Evolutionary conservation across 805 yeast genomes (phyloP).

Genomic region (Ogataea zsoltii): DNA sequence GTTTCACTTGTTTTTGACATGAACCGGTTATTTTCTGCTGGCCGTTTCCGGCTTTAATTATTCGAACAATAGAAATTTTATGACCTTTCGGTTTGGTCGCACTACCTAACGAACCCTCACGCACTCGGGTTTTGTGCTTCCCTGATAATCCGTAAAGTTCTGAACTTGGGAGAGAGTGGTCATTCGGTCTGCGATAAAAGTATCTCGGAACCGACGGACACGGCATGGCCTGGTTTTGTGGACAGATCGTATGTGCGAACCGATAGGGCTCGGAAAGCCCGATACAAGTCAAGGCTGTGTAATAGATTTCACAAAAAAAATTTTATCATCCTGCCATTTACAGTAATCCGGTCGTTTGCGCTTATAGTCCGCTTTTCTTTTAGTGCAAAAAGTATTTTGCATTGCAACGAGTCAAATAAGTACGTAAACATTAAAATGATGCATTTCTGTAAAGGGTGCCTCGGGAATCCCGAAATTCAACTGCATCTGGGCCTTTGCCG

Average conservation of each 20-base stretch:
- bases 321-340: neutral
- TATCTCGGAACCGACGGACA: neutral
- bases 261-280: no score
- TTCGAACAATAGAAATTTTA: conserved; percentile 3
- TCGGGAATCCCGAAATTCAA: neutral
- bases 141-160: neutral
- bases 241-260: no score
- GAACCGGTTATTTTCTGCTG: conserved; percentile 1
- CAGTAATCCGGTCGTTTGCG: conserved; percentile 1
- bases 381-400: neutral
- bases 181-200: neutral
- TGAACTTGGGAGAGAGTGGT: no score
- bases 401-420: neutral
- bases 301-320: neutral
- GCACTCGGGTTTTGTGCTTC: neutral
- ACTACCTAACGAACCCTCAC: conserved; percentile 2
- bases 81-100: neutral
- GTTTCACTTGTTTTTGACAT: conserved; percentile 1
- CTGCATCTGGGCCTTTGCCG: neutral
- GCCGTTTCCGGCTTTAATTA: neutral
- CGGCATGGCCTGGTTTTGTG: no score
- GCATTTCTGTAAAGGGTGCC: no score
- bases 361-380: conserved; percentile 1
- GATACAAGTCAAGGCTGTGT: no score
- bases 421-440: no score